A percentile compares a stretch with the other conserved stretches of the same genome.
Evolutionary conservation across 352 stramenopile genomes (phyloP).

Genomic region (Phytopythium mirpurense): DNA sequence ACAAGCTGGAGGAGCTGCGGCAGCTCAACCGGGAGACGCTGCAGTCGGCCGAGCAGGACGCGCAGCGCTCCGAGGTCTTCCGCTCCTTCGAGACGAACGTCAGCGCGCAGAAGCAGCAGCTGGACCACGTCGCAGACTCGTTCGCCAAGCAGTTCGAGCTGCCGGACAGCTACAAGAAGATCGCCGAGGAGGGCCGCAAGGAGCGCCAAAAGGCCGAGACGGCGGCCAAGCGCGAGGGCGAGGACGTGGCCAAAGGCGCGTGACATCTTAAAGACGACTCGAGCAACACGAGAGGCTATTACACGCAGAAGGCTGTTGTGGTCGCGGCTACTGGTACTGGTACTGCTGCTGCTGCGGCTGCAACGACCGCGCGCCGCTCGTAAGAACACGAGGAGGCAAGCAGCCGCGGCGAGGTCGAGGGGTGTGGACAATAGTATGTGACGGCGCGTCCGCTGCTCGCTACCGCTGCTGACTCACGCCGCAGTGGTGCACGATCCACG

Average conservation of each 20-base stretch:
- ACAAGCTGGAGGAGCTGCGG: constrained; percentile 56
- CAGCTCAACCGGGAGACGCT: constrained; percentile 54
- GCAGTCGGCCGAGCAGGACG: constrained; percentile 46
- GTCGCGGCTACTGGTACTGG: neutral
- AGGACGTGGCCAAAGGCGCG: constrained; percentile 9
- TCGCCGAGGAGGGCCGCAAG: constrained; percentile 43
- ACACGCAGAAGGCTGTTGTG: neutral
- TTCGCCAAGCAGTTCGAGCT: constrained; percentile 80
- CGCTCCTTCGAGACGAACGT: constrained; percentile 43
- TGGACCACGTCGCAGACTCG: constrained; percentile 61
- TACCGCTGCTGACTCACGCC: constrained; percentile 11
- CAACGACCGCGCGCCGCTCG: neutral
- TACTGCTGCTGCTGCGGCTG: neutral
- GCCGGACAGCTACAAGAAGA: constrained; percentile 59
- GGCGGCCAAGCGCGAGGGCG: constrained; percentile 7
- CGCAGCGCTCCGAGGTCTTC: constrained; percentile 50
- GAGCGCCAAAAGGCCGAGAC: constrained; percentile 29
- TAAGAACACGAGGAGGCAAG: neutral
- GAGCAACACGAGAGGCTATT: constrained; percentile 1
- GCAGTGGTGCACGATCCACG: constrained; percentile 91
- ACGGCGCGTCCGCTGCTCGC: neutral
- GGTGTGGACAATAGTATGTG: constrained; percentile 14
- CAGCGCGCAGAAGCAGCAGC: constrained; percentile 51
- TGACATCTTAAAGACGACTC: neutral
- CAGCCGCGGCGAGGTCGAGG: constrained; percentile 12